Evolutionary conservation across 352 stramenopile genomes (phyloP).

Genomic region (Pythium vanterpoolii): DNA sequence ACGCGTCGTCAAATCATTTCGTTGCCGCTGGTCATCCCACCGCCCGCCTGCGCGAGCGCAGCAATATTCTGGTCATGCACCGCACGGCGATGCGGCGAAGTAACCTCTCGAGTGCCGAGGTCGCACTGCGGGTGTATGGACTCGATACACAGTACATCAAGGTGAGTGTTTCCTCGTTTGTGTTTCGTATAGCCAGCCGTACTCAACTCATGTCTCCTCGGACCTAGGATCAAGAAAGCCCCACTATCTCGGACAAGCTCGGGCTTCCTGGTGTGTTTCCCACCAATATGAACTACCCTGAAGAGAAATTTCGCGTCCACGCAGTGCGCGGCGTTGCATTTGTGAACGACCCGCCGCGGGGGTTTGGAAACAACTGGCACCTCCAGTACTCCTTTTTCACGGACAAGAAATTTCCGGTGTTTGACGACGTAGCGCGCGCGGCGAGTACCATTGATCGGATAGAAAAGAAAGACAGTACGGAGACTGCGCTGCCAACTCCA

Average conservation of each 20-base stretch:
- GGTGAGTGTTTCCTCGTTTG: constrained; percentile 27
- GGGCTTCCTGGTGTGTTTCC: constrained; percentile 69
- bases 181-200: neutral
- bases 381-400: constrained; percentile 84
- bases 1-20: constrained; percentile 37
- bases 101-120: constrained; percentile 45
- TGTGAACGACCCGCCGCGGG: constrained; percentile 70
- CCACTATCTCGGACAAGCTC: constrained; percentile 68
- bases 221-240: constrained; percentile 53
- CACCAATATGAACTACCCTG: constrained; percentile 66
- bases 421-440: constrained; percentile 60
- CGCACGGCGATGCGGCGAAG: constrained; percentile 43
- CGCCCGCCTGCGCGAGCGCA: constrained; percentile 56
- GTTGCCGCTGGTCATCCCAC: constrained; percentile 43
- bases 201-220: neutral
- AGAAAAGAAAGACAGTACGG: constrained; percentile 9
- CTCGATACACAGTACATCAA: constrained; percentile 75
- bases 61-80: constrained; percentile 79
- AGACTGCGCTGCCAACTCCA: neutral
- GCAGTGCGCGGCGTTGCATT: constrained; percentile 68
- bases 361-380: constrained; percentile 80
- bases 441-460: constrained; percentile 46
- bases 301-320: constrained; percentile 83
- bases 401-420: constrained; percentile 69
- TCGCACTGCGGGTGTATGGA: constrained; percentile 54